Conservation (phyloP, 805 yeast genomes). For the Suhomyces pyralidae region DNA sequence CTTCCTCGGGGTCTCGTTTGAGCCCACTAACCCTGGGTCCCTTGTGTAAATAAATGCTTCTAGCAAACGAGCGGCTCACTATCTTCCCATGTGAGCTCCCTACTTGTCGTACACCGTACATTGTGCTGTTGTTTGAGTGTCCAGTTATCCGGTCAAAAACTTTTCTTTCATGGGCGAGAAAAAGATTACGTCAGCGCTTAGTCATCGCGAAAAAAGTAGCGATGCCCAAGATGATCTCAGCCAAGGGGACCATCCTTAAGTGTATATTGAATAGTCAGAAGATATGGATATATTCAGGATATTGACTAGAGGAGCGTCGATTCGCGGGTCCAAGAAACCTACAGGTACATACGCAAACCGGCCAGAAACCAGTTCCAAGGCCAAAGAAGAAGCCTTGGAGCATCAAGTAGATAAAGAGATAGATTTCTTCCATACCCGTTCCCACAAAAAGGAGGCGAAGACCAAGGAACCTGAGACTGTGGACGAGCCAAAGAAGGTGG, state of each 20-base stretch:
- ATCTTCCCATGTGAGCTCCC: slow-evolving; percentile 3
- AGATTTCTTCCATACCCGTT: slow-evolving; percentile 75
- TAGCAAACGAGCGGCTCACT: slow-evolving; percentile 8
- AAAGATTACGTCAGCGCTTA: slow-evolving; percentile 1
- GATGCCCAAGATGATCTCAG: not conserved
- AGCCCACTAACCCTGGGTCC: slow-evolving; percentile 67
- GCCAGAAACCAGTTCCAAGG: slow-evolving; percentile 24
- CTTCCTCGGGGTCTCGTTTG: slow-evolving; percentile 64
- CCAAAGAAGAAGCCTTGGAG: slow-evolving; percentile 39
- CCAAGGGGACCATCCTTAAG: not conserved
- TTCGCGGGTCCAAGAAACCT: slow-evolving; percentile 54
- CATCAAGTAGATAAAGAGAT: slow-evolving; percentile 64
- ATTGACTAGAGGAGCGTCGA: slow-evolving; percentile 78
- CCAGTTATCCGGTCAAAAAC: not conserved
- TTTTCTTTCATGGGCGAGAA: slow-evolving; percentile 2
- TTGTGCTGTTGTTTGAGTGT: not conserved
- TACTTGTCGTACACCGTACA: slow-evolving; percentile 13
- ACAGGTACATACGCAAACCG: slow-evolving; percentile 39
- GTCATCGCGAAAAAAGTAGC: slow-evolving; percentile 2
- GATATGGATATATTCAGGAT: slow-evolving; percentile 86
- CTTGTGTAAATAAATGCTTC: slow-evolving; percentile 41
- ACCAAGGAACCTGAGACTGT: slow-evolving; percentile 12
- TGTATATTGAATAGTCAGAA: not conserved
- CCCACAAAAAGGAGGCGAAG: slow-evolving; percentile 26
- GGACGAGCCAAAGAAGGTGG: slow-evolving; percentile 26